Percentiles rank a stretch among this genome's conserved stretches.
Evolutionary conservation across 352 stramenopile species (phyloP).

Genomic region (Halophytophthora polymorphica): DNA sequence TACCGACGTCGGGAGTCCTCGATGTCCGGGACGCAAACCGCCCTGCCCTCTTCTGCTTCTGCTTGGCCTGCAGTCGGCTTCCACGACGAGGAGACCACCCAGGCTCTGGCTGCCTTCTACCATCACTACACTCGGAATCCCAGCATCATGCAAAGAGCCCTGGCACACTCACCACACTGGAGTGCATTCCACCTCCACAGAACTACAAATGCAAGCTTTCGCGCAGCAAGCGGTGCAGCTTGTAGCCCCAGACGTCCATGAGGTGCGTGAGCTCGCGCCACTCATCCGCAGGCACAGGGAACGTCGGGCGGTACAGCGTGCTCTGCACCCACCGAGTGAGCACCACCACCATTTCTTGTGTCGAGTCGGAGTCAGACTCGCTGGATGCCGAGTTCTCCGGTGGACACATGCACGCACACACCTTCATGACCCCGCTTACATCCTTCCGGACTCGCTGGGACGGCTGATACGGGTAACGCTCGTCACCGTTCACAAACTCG

Average conservation of each 20-base stretch:
- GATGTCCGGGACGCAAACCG: constrained; percentile 9
- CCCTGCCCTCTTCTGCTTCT: no score
- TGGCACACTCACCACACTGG: constrained; percentile 1
- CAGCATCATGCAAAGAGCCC: not conserved
- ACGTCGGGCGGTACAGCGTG: constrained; percentile 20
- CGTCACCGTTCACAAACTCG: constrained; percentile 31
- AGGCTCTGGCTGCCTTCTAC: no score
- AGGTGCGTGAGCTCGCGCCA: constrained; percentile 21
- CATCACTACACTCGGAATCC: no score
- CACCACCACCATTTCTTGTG: constrained; percentile 25
- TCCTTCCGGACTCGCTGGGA: constrained; percentile 25
- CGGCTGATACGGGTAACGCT: constrained; percentile 23
- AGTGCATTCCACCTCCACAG: not conserved
- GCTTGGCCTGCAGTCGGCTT: no score
- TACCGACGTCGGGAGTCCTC: not conserved
- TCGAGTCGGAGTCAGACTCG: not conserved
- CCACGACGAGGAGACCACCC: no score
- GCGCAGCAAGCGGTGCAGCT: constrained; percentile 21
- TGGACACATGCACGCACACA: constrained; percentile 16
- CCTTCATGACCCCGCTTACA: constrained; percentile 24
- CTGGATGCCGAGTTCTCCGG: not conserved
- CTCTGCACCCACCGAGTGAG: constrained; percentile 30
- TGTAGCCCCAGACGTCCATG: constrained; percentile 30
- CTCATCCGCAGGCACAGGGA: constrained; percentile 14
- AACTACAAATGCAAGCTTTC: constrained; percentile 19